Conservation (phyloP, 2,329 filamentous ascomycete species). For the Tolypocladium inflatum region DNA sequence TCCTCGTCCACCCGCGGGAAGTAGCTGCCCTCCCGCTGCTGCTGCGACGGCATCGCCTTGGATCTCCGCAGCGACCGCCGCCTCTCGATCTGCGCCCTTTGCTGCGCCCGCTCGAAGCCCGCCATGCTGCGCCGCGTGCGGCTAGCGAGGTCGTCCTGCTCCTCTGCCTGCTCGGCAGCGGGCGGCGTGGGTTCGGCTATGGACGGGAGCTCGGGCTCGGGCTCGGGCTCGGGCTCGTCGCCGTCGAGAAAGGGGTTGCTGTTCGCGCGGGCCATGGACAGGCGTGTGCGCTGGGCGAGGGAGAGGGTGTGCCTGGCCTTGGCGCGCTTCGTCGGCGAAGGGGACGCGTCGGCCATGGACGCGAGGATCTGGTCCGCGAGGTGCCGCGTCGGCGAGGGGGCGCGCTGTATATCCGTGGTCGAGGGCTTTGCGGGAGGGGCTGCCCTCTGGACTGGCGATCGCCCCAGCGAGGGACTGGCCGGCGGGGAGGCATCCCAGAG, state of each 20-base stretch:
- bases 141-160: constrained; percentile 41
- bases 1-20: constrained; percentile 42
- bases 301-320: constrained; percentile 48
- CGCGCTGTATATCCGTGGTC: neutral
- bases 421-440: neutral
- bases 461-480: neutral
- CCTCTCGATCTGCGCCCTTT: constrained; percentile 51
- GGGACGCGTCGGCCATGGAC: constrained; percentile 44
- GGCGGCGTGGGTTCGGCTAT: neutral
- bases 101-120: constrained; percentile 49
- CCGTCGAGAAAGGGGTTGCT: constrained; percentile 27
- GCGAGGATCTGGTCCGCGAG: constrained; percentile 47
- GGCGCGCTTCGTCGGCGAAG: constrained; percentile 42
- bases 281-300: constrained; percentile 68
- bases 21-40: constrained; percentile 30
- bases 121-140: constrained; percentile 54
- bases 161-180: constrained; percentile 6
- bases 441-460: neutral
- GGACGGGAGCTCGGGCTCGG: constrained; percentile 4
- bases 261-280: constrained; percentile 64
- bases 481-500: neutral
- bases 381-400: constrained; percentile 34
- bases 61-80: constrained; percentile 39
- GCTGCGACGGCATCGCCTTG: constrained; percentile 21
- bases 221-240: constrained; percentile 17